A percentile compares a stretch with the other conserved stretches of the same genome.
Conservation (phyloP, 176 grass and related monocot genomes). For the Lolium rigidum region DNA sequence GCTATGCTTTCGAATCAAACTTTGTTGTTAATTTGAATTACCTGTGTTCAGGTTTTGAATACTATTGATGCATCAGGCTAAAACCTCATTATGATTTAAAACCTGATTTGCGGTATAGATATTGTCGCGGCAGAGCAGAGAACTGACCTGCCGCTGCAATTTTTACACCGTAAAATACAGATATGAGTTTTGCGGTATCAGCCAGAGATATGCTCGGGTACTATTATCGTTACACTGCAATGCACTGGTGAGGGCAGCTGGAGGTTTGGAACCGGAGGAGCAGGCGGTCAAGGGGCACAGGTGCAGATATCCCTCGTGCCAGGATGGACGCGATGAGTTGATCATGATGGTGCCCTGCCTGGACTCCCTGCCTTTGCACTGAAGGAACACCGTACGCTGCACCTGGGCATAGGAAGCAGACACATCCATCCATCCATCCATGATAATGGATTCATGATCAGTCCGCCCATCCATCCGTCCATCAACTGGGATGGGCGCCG, state of each 20-base stretch:
- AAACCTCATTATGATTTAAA: too few relatives aligned
- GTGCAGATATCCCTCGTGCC: background rate
- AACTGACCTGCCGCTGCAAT: too few relatives aligned
- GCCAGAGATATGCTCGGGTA: too few relatives aligned
- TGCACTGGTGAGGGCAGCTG: background rate
- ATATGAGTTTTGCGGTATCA: too few relatives aligned
- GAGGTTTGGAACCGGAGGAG: background rate
- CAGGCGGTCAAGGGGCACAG: conserved; percentile 14
- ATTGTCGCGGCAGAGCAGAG: too few relatives aligned
- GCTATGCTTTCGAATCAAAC: too few relatives aligned
- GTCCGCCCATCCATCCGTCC: background rate
- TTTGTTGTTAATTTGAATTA: too few relatives aligned
- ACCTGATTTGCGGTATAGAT: too few relatives aligned
- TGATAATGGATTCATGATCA: background rate
- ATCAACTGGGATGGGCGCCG: background rate
- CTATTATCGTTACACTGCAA: background rate
- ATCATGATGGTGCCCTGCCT: conserved; percentile 15
- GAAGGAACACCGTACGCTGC: conserved; percentile 32
- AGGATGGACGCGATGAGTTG: background rate
- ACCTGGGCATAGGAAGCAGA: conserved; percentile 39
- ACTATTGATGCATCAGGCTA: too few relatives aligned
- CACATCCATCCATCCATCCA: background rate
- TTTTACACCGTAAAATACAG: too few relatives aligned
- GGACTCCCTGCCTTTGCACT: conserved; percentile 25
- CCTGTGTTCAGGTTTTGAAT: too few relatives aligned